Evolutionary conservation across 257 asterid species (phyloP).

Genomic region (Solanum sitiens): DNA sequence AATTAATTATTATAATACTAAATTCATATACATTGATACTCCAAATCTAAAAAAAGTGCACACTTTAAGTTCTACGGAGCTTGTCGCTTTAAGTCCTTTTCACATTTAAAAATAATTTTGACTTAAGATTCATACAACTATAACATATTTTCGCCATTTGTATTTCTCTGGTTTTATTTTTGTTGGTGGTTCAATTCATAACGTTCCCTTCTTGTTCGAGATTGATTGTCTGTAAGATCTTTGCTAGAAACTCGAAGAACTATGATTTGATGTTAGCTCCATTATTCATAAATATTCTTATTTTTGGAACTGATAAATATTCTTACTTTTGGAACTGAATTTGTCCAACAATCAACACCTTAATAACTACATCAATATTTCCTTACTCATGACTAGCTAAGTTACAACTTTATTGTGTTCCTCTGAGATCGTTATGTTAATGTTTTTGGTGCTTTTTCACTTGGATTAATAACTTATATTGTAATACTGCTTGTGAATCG

Average conservation of each 20-base stretch:
- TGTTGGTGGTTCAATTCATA: background rate
- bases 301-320: background rate
- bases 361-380: background rate
- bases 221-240: too few relatives aligned
- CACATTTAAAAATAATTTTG: background rate
- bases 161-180: background rate
- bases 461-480: background rate
- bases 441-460: background rate
- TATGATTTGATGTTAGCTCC: background rate
- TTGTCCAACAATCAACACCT: background rate
- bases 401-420: background rate
- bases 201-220: too few relatives aligned
- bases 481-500: constrained; percentile 15
- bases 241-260: background rate
- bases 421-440: background rate
- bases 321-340: background rate
- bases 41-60: background rate
- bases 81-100: background rate
- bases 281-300: background rate
- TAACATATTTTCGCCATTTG: background rate
- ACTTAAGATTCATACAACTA: background rate
- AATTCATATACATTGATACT: background rate
- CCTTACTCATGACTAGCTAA: background rate
- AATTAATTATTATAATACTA: background rate
- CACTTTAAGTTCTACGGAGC: background rate